These are phyloP conservation scores for Leccinum longicurvipes DNA, from an alignment of 768 basidiomycete genomes.

Conservation along the genomic window DNA sequence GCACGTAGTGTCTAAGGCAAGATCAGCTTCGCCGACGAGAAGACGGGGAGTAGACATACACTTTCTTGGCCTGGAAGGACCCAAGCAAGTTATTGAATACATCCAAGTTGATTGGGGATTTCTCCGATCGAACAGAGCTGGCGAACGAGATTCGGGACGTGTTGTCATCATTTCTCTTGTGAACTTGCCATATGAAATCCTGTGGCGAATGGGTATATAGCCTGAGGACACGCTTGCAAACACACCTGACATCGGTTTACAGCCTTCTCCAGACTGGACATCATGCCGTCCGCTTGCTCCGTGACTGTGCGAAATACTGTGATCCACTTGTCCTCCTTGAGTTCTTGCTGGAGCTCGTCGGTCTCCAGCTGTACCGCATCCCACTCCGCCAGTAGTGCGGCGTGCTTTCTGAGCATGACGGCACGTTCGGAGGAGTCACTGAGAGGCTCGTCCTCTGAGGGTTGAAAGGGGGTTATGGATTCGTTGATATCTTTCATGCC, in stretches of 20 bases:
- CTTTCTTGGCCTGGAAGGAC: conserved; percentile 85
- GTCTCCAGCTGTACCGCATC: conserved; percentile 75
- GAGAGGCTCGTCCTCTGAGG: conserved; percentile 44
- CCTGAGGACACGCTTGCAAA: neutral
- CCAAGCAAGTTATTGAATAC: conserved; percentile 64
- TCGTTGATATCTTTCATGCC: conserved; percentile 70
- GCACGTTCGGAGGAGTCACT: conserved; percentile 39
- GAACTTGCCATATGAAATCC: conserved; percentile 87
- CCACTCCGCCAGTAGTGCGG: conserved; percentile 74
- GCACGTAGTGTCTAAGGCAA: conserved; percentile 79
- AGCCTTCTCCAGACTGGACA: conserved; percentile 92
- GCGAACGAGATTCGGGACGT: conserved; percentile 40
- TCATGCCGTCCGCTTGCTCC: conserved; percentile 97
- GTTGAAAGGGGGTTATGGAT: conserved; percentile 57
- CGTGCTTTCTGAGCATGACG: conserved; percentile 69
- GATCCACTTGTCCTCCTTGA: conserved; percentile 97
- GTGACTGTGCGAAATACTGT: conserved; percentile 92
- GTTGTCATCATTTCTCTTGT: conserved; percentile 52
- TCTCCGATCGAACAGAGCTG: conserved; percentile 48
- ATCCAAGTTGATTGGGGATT: conserved; percentile 52
- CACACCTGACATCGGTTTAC: conserved; percentile 85
- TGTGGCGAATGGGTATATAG: conserved; percentile 26
- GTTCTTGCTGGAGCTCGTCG: conserved; percentile 80
- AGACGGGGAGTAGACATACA: conserved; percentile 44
- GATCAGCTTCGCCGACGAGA: conserved; percentile 10